Evolutionary conservation across 2,329 filamentous ascomycete species (phyloP).

Genomic region (Apiospora sp.): DNA sequence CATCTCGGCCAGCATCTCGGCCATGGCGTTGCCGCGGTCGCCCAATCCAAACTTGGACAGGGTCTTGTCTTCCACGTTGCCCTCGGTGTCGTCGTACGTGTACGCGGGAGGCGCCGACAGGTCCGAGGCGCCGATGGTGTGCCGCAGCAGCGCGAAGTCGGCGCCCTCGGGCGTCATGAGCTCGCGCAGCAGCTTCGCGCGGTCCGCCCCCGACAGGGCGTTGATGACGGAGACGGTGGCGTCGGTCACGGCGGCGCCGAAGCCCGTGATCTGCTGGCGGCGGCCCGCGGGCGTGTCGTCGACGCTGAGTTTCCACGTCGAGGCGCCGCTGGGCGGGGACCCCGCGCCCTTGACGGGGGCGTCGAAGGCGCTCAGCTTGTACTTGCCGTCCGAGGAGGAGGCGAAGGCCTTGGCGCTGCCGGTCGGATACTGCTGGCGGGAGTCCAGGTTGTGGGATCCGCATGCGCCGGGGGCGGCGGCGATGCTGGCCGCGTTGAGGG

Average conservation of each 20-base stretch:
- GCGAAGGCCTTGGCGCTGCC: constrained; percentile 41
- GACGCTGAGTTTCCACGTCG: constrained; percentile 48
- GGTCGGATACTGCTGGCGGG: constrained; percentile 24
- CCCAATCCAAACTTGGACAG: constrained; percentile 44
- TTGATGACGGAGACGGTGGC: constrained; percentile 50
- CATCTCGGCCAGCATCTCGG: constrained; percentile 47
- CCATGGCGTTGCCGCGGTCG: constrained; percentile 49
- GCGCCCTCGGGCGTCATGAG: constrained; percentile 47
- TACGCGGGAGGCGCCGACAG: constrained; percentile 49
- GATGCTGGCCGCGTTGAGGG: constrained; percentile 14
- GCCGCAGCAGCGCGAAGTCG: constrained; percentile 50
- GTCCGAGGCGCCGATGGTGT: constrained; percentile 51
- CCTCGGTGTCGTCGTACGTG: constrained; percentile 48
- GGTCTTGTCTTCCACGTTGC: constrained; percentile 41
- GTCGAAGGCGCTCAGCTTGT: constrained; percentile 44
- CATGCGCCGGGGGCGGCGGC: background rate
- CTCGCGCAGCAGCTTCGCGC: constrained; percentile 44
- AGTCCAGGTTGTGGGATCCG: background rate
- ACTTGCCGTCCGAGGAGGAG: constrained; percentile 47
- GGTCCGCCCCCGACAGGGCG: constrained; percentile 40
- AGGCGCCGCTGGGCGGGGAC: constrained; percentile 38
- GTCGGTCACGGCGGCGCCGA: constrained; percentile 53
- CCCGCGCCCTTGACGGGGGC: constrained; percentile 46
- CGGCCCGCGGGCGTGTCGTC: constrained; percentile 47
- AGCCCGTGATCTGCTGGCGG: constrained; percentile 51